Evolutionary conservation across 352 stramenopile species (phyloP).

Genomic region (Phytophthora kernoviae): DNA sequence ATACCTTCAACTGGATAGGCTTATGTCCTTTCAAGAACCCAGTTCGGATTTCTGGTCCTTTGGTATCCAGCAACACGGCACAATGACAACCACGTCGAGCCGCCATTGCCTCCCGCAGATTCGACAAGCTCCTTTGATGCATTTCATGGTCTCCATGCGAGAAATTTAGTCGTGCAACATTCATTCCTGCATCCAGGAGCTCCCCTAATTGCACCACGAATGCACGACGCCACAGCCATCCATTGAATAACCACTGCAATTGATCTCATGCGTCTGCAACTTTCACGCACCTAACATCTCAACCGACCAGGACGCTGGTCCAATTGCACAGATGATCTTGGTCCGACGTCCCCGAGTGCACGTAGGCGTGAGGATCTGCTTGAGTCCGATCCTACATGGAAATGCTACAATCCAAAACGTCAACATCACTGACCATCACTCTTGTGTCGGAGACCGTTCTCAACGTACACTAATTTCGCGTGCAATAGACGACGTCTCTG

Average conservation of each 20-base stretch:
- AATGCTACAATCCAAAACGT: conserved; percentile 41
- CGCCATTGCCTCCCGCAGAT: conserved; percentile 85
- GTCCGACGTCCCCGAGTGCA: conserved; percentile 84
- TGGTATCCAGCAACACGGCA: conserved; percentile 97
- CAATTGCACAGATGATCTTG: conserved; percentile 99
- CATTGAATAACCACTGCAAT: background rate
- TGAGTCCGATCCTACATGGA: conserved; percentile 69
- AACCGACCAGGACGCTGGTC: conserved; percentile 96
- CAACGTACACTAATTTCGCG: conserved; percentile 40
- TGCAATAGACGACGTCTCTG: conserved; percentile 40
- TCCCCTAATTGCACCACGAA: conserved; percentile 39
- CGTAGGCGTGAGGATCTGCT: conserved; percentile 75
- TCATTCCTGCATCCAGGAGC: conserved; percentile 93
- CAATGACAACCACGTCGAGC: conserved; percentile 77
- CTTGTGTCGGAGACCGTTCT: too few relatives aligned
- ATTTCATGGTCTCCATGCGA: conserved; percentile 98
- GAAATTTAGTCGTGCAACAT: conserved; percentile 99
- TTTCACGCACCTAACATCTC: conserved; percentile 89
- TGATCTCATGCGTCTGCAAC: conserved; percentile 2
- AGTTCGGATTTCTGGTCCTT: conserved; percentile 97
- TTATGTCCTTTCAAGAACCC: conserved; percentile 78
- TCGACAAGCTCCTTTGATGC: conserved; percentile 88
- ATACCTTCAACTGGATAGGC: conserved; percentile 67
- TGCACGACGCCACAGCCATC: conserved; percentile 2
- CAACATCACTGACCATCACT: background rate